phyloP scores from a whole-genome alignment of 2,329 filamentous ascomycete genomes.

The Trichoderma arundinaceum region DNA sequence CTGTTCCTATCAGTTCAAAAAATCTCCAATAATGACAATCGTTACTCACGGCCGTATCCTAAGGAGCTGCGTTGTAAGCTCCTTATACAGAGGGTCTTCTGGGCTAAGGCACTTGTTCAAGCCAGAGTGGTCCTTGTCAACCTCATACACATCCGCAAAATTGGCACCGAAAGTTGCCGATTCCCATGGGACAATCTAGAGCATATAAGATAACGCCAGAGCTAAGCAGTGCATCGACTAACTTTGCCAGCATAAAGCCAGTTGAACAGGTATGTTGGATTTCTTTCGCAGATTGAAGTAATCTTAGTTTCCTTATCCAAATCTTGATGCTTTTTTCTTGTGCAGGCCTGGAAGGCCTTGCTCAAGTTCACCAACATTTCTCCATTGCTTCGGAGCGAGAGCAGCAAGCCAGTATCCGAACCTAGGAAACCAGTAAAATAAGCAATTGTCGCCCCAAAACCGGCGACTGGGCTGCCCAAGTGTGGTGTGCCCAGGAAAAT shows the following conservation, averaged over 20 bases:
- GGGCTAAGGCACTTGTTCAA: slow-evolving; percentile 33
- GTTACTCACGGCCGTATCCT: slow-evolving; percentile 1
- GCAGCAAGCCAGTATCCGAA: slow-evolving; percentile 30
- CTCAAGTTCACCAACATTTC: slow-evolving; percentile 20
- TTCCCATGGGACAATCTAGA: background rate
- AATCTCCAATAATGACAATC: rapidly evolving
- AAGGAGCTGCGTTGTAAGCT: background rate
- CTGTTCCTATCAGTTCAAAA: background rate
- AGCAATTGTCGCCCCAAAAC: slow-evolving; percentile 19
- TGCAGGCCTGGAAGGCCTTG: background rate
- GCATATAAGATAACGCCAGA: background rate
- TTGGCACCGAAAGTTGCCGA: background rate
- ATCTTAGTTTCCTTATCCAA: slow-evolving; percentile 19
- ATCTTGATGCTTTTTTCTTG: background rate
- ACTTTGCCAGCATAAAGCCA: slow-evolving; percentile 33
- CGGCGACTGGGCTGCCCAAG: slow-evolving; percentile 31
- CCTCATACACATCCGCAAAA: background rate
- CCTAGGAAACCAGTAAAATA: slow-evolving; percentile 31
- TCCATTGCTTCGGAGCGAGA: slow-evolving; percentile 25
- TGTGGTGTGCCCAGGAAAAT: slow-evolving; percentile 36
- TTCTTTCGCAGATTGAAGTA: slow-evolving; percentile 34
- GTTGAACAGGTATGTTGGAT: slow-evolving; percentile 32
- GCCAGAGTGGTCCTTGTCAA: slow-evolving; percentile 35
- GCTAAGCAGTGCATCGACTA: slow-evolving; percentile 1
- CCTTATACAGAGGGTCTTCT: slow-evolving; percentile 28